A percentile compares a stretch with the other conserved stretches of the same genome.
phyloP scores from a whole-genome alignment of 1,284 basidiomycete species.

The Cyathus pygmaeus region DNA sequence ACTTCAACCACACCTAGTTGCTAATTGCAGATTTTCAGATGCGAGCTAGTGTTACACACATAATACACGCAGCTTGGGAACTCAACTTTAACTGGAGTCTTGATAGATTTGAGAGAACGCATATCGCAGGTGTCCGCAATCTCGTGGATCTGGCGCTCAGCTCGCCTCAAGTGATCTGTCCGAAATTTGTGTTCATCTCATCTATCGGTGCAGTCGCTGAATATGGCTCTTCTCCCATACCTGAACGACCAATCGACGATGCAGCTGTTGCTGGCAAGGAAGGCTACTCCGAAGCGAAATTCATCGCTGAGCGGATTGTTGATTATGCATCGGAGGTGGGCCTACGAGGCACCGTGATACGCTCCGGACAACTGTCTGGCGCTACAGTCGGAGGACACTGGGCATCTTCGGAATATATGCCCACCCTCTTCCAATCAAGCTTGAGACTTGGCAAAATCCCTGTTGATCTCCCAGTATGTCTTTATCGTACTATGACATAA shows the following conservation, averaged over 20 bases:
- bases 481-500: not conserved
- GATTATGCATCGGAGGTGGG: conserved; percentile 12
- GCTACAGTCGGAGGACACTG: conserved; percentile 26
- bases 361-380: conserved; percentile 31
- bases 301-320: conserved; percentile 25
- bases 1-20: not conserved
- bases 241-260: conserved; percentile 14
- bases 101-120: conserved; percentile 28
- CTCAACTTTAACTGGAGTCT: conserved; percentile 39
- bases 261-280: conserved; percentile 11
- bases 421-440: conserved; percentile 25
- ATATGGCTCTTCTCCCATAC: conserved; percentile 7
- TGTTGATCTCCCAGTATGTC: conserved; percentile 13
- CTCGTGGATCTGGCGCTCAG: conserved; percentile 30
- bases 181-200: conserved; percentile 19
- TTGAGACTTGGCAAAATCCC: conserved; percentile 22
- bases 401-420: conserved; percentile 27
- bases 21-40: conserved; percentile 4
- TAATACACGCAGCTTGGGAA: conserved; percentile 41
- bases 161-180: conserved; percentile 7
- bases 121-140: conserved; percentile 24
- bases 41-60: conserved; percentile 17
- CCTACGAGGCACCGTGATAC: conserved; percentile 19
- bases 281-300: conserved; percentile 32
- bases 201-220: conserved; percentile 18